Percentiles rank a stretch among this genome's conserved stretches.
phyloP scores from a whole-genome alignment of 2,329 filamentous ascomycete genomes.

The Claviceps paspali region DNA sequence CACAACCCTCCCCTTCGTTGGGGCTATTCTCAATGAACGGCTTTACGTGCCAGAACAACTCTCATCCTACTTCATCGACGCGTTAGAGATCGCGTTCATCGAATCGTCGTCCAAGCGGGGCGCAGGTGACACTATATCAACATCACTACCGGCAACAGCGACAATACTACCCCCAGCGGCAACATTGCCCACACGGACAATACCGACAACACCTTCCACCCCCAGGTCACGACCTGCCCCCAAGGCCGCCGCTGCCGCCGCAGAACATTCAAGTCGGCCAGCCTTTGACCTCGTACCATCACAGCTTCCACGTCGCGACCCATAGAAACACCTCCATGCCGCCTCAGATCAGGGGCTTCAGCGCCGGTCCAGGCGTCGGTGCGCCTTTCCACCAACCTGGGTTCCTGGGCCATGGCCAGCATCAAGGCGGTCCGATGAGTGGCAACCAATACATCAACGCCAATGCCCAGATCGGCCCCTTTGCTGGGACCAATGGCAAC shows the following conservation, averaged over 20 bases:
- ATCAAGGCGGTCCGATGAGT: slow-evolving; percentile 38
- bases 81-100: slow-evolving; percentile 14
- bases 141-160: too few species aligned
- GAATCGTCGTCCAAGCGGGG: not conserved
- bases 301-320: not conserved
- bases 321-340: slow-evolving; percentile 14
- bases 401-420: slow-evolving; percentile 36
- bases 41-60: slow-evolving; percentile 6
- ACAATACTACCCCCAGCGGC: too few species aligned
- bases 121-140: too few species aligned
- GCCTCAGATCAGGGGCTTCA: slow-evolving; percentile 24
- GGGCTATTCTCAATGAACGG: slow-evolving; percentile 9
- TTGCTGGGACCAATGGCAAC: slow-evolving; percentile 38
- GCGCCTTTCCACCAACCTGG: slow-evolving; percentile 30
- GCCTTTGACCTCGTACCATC: not conserved
- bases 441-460: slow-evolving; percentile 59
- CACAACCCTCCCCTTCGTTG: not conserved
- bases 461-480: slow-evolving; percentile 53
- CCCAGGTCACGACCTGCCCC: not conserved
- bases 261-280: not conserved
- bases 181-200: too few species aligned
- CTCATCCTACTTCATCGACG: slow-evolving; percentile 10
- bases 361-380: slow-evolving; percentile 21
- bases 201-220: not conserved
- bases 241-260: not conserved